These are phyloP conservation scores for Polyplosphaeria fusca DNA, from an alignment of 495 filamentous ascomycete genomes.

Conservation along the genomic window DNA sequence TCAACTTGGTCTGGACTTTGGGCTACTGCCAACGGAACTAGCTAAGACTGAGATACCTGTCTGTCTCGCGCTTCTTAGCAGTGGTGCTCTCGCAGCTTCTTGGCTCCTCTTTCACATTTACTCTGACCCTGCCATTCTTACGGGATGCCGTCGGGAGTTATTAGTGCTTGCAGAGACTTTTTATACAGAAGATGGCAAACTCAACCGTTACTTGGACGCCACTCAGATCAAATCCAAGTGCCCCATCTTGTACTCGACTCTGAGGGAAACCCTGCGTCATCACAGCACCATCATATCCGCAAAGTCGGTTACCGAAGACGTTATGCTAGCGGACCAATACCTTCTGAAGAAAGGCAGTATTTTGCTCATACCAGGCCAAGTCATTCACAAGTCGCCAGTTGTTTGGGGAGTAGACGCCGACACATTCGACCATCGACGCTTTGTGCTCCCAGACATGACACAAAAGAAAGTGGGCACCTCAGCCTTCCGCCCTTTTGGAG, in stretches of 20 bases:
- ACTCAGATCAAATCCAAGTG: neutral
- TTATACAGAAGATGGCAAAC: neutral
- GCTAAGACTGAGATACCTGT: constrained; percentile 15
- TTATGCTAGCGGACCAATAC: neutral
- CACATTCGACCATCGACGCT: constrained; percentile 8
- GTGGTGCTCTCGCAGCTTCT: neutral
- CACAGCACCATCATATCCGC: constrained; percentile 6
- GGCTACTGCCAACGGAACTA: neutral
- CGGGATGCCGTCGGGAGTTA: neutral
- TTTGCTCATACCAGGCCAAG: constrained; percentile 11
- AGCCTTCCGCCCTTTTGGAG: constrained; percentile 26
- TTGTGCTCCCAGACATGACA: neutral
- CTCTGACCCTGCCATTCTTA: constrained; percentile 1
- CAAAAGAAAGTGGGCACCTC: neutral
- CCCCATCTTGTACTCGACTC: neutral
- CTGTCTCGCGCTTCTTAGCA: constrained; percentile 10
- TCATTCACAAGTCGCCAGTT: neutral
- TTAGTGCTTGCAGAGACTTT: neutral
- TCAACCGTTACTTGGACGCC: neutral
- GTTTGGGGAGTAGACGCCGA: constrained; percentile 6
- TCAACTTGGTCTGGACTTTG: neutral
- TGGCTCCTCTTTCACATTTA: constrained; percentile 10
- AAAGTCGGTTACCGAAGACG: neutral
- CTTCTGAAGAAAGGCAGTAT: constrained; percentile 11
- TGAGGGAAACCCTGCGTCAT: constrained; percentile 5